These are phyloP conservation scores for Agroathelia rolfsii DNA, from an alignment of 1,284 basidiomycete genomes.

Conservation along the genomic window DNA sequence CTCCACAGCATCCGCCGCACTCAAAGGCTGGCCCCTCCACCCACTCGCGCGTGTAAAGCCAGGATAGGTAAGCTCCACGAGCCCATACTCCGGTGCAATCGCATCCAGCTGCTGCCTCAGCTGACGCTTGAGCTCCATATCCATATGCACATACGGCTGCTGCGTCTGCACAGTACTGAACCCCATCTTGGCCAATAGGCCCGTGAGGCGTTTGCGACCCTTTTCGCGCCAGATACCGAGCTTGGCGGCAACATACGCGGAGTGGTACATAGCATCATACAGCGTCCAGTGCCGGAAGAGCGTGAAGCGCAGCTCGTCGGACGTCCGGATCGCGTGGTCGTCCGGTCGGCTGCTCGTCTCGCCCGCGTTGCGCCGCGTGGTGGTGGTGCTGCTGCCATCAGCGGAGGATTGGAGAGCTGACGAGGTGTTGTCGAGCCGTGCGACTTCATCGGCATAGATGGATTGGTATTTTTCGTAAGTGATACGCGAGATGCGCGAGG, in stretches of 20 bases:
- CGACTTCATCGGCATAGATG: conserved; percentile 83
- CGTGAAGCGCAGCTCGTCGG: conserved; percentile 87
- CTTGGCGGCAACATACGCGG: conserved; percentile 90
- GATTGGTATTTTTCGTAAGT: conserved; percentile 77
- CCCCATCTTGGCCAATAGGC: conserved; percentile 98
- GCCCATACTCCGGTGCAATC: conserved; percentile 92
- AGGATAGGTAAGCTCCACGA: conserved; percentile 89
- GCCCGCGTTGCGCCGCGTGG: conserved; percentile 38
- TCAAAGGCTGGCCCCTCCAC: conserved; percentile 78
- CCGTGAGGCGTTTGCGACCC: conserved; percentile 82
- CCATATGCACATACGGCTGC: conserved; percentile 93
- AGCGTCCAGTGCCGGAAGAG: conserved; percentile 96
- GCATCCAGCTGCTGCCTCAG: conserved; percentile 78
- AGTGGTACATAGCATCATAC: conserved; percentile 97
- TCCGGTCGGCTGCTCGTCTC: too few relatives aligned
- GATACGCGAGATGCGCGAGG: conserved; percentile 79
- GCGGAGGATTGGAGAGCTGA: conserved; percentile 21
- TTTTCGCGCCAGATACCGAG: conserved; percentile 95
- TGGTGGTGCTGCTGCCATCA: conserved; percentile 28
- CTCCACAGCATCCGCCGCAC: conserved; percentile 91
- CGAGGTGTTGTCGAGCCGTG: conserved; percentile 68
- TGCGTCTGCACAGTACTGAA: conserved; percentile 92
- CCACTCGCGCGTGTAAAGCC: conserved; percentile 91
- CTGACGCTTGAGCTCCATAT: conserved; percentile 83
- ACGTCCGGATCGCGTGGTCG: conserved; percentile 70